Conservation (phyloP, 108 stramenopile species). For the Fistulifera pelliculosa region DNA sequence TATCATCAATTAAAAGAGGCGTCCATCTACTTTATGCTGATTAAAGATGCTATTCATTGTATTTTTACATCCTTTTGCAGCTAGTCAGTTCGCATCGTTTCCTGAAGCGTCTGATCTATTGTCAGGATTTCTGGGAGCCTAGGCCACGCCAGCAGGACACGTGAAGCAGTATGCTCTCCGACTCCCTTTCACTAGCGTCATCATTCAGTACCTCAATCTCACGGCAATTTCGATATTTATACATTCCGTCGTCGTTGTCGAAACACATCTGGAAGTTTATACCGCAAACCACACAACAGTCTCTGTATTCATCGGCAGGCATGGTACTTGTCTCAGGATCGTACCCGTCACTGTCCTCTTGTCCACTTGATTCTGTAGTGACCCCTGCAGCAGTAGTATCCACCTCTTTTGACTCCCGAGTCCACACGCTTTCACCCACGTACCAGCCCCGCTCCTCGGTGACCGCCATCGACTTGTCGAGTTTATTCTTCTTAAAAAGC, state of each 20-base stretch:
- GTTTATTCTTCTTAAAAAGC: conserved; percentile 60
- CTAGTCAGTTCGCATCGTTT: background rate
- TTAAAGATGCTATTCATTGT: no score
- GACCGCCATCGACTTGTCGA: conserved; percentile 67
- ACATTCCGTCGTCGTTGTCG: conserved; percentile 83
- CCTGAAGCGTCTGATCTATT: conserved; percentile 50
- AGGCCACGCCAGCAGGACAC: conserved; percentile 71
- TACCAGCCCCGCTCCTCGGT: conserved; percentile 87
- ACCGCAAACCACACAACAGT: conserved; percentile 73
- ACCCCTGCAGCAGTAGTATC: conserved; percentile 8
- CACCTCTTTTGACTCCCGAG: conserved; percentile 7
- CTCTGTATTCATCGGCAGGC: conserved; percentile 68
- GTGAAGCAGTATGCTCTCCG: conserved; percentile 57
- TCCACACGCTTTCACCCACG: conserved; percentile 35
- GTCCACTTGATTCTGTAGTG: conserved; percentile 11
- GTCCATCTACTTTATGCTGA: no score
- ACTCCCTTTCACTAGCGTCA: conserved; percentile 51
- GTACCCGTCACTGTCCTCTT: conserved; percentile 11
- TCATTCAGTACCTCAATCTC: conserved; percentile 65
- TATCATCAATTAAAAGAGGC: no score
- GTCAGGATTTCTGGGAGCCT: conserved; percentile 60
- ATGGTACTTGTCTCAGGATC: conserved; percentile 29
- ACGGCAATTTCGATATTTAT: conserved; percentile 75
- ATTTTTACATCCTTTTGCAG: no score
- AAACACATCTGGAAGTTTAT: conserved; percentile 84